Evolutionary conservation across 2,329 filamentous ascomycete species (phyloP), one percentile per base, ranked within the genome.

Genomic region (Fusarium sp.): DNA sequence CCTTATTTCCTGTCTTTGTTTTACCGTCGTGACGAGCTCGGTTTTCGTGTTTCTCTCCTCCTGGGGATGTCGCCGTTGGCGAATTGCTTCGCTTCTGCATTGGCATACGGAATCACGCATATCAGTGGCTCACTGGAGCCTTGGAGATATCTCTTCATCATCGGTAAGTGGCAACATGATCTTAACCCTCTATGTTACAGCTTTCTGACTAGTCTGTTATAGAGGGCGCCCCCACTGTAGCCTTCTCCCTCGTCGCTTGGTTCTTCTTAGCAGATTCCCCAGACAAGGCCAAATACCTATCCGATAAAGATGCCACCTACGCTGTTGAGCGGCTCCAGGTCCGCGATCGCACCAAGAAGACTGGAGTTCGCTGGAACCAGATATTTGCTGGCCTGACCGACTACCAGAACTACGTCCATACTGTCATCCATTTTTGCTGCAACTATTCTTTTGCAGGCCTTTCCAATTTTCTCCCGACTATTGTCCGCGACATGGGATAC

Each of bases 381-480:
- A 20, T 70, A 4, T 31, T 58, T 7, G 59, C 72, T 7, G 70
- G 70, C 0, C 44, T 74, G 0, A 31, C 47, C 4, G 72, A 74
- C 39, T 74, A 74, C 10, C 47, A 74, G 22, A 55, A 49, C 14
- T 74, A 74, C 13, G 4, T 73, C 12, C 70, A 74, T 20, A 56
- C 72, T 1, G 26, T 63, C 6, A 71, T 74, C 3, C 70, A 73
- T 24, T 74, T 74, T 28, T 73, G 72, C 28, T 73, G 66, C 45
- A 74, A 74, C 42, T 73, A 64, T 28, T 73, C 72, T 1, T 74
- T 74, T 22, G 70, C 70, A 0, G 70, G 59, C 6, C 59, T 74
- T 17, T 48, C 70, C 22, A 73, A 73, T 41, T 74, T 73, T 15
- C 72, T 74, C 3, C 72, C 70, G 1, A 70, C 70, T 1, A 74